A percentile compares a stretch with the other conserved stretches of the same genome.
These are phyloP conservation scores for Neofusicoccum kwambonambiense DNA, from an alignment of 2,329 filamentous ascomycete species.

Conservation along the genomic window DNA sequence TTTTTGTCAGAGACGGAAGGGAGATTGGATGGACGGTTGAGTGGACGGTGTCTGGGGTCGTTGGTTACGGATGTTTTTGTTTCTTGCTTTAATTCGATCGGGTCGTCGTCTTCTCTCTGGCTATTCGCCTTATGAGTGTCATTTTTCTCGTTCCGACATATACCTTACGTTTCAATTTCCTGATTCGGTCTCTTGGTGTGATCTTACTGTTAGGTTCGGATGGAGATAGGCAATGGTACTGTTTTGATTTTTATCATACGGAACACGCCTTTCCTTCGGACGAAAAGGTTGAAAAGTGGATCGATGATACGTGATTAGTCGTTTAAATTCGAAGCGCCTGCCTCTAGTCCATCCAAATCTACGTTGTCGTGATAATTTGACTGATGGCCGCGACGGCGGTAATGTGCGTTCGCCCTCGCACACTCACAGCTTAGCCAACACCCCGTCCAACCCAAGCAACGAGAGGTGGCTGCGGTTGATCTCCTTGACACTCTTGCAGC, in stretches of 20 bases:
- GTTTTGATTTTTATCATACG: not conserved
- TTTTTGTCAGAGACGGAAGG: not conserved
- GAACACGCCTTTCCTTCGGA: too few species aligned
- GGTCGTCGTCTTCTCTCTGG: not conserved
- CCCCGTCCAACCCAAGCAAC: not conserved
- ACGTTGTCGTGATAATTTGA: too few species aligned
- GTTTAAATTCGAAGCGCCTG: too few species aligned
- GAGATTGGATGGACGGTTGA: not conserved
- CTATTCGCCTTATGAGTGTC: not conserved
- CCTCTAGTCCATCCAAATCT: too few species aligned
- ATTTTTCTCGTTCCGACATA: not conserved
- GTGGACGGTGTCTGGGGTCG: not conserved
- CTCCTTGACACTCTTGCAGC: slow-evolving; percentile 11
- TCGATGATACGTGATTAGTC: too few species aligned
- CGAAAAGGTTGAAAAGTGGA: too few species aligned
- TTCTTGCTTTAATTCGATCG: not conserved
- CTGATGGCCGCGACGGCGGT: too few species aligned
- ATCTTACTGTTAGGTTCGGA: not conserved
- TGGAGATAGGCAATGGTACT: not conserved
- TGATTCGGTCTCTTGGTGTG: not conserved
- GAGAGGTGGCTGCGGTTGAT: slow-evolving; percentile 17
- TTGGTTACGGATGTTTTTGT: not conserved
- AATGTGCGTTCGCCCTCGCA: too few species aligned
- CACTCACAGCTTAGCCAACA: not conserved
- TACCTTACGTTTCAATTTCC: not conserved